phyloP scores from a whole-genome alignment of 2,329 filamentous ascomycete species.

The Sporothrix schenckii region DNA sequence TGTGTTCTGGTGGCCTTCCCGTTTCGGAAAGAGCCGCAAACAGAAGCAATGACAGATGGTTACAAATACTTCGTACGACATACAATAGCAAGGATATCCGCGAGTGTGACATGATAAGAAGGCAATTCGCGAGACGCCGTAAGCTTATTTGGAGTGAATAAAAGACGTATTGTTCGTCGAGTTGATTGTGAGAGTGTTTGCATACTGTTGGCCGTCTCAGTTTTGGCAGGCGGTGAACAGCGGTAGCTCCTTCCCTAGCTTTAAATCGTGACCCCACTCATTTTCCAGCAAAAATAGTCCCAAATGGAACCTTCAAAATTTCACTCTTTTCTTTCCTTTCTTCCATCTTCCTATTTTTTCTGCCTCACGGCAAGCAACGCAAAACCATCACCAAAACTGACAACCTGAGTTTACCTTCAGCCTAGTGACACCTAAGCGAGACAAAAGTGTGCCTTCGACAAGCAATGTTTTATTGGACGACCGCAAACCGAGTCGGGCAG shows the following conservation, averaged over 20 bases:
- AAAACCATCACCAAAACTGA: not conserved
- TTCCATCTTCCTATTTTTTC: not conserved
- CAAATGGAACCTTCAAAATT: slow-evolving; percentile 4
- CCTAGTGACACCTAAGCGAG: not conserved
- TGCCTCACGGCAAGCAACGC: not conserved
- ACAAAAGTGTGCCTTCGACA: not conserved
- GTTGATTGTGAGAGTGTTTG: not conserved
- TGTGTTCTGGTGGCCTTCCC: slow-evolving; percentile 13
- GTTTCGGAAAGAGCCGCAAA: slow-evolving; percentile 3
- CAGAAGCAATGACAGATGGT: not conserved
- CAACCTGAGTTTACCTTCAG: not conserved
- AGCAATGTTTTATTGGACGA: not conserved
- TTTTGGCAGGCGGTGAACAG: slow-evolving; percentile 19
- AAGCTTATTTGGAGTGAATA: not conserved
- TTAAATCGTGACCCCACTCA: not conserved
- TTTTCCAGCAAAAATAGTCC: not conserved
- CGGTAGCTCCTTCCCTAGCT: not conserved
- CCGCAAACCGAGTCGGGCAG: not conserved
- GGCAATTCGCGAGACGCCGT: not conserved
- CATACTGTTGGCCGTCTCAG: too few species aligned
- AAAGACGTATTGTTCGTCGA: too few species aligned
- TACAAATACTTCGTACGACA: not conserved
- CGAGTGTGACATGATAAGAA: not conserved
- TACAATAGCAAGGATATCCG: not conserved
- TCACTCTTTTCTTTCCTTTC: not conserved